Evolutionary conservation across 1,284 basidiomycete species (phyloP).

Genomic region (Rhodotorula sp.): DNA sequence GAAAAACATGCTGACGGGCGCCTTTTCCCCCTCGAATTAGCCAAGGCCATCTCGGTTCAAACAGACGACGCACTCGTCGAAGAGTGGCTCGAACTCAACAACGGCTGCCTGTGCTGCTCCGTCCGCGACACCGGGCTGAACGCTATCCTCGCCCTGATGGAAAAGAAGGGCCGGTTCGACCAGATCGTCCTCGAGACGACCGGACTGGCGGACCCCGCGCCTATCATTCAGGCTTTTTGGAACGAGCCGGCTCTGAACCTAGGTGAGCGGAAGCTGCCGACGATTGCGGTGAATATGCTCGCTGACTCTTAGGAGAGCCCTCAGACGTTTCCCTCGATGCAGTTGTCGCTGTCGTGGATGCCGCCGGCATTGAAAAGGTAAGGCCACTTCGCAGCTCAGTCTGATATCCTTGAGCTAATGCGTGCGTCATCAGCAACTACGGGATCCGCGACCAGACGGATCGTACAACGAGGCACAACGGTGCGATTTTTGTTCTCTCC

Average conservation of each 20-base stretch:
- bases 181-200: constrained; percentile 91
- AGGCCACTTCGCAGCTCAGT: not conserved
- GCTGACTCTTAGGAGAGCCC: constrained; percentile 52
- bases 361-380: constrained; percentile 47
- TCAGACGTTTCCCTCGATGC: constrained; percentile 78
- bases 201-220: constrained; percentile 87
- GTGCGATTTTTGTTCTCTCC: constrained; percentile 57
- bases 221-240: constrained; percentile 41
- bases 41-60: constrained; percentile 61
- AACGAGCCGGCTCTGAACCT: constrained; percentile 36
- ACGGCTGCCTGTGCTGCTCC: constrained; percentile 91
- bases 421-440: constrained; percentile 66
- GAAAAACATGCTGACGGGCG: too few relatives aligned
- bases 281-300: not conserved
- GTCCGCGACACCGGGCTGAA: constrained; percentile 87
- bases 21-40: constrained; percentile 35
- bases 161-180: constrained; percentile 73
- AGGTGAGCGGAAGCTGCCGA: not conserved
- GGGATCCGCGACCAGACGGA: constrained; percentile 66
- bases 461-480: constrained; percentile 62
- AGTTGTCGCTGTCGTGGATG: constrained; percentile 87
- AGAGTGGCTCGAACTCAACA: constrained; percentile 82
- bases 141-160: constrained; percentile 68
- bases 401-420: not conserved
- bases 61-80: constrained; percentile 56